Base-by-base conservation (phyloP, 805 yeast species). In the Phaffomyces opuntiae region DNA sequence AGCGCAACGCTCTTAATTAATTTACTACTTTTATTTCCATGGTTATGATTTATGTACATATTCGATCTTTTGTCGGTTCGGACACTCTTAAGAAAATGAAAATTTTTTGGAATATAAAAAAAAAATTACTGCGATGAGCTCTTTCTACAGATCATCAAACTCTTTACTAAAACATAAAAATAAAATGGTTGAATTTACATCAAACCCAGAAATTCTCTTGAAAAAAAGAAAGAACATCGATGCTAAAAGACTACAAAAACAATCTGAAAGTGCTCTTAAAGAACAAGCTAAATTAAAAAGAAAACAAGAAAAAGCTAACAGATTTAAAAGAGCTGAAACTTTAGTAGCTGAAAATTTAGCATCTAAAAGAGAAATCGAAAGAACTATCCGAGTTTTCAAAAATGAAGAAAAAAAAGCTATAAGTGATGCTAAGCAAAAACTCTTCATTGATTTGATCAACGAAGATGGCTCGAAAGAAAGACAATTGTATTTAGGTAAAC, bases 221-320 rank as follows among this genome's bases (percentile, higher is more conserved):
- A 79, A 81, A 60, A 86, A 85, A 70, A 79, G 95, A 67, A 86
- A 84, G 69, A 77, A 83, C 60, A 84, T 83, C 49, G 91, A 85
- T 62, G 72, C 83, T 63, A 70, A 81, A 53, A 75, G 89, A 62
- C 56, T 84, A 44, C 86, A 81, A 62, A 85, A 82, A 59, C 91
- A 83, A 63, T 85, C 81, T 52, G 37, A 19, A 9, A 19, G 24
- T 12, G 7, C 13, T 11, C 17, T 7, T 11, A 35, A 19, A 35
- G 14, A 36, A 9, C 16, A 36, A 21, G 38, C 70, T 69, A 61
- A 73, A 70, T 52, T 65, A 62, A 44, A 63, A 67, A 49, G 61
- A 57, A 45, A 67, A 70, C 50, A 69, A 73, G 45, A 29, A 38
- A 24, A 80, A 72, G 31, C 31, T 29, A 29, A 29, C 13, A 29